Conservation (phyloP, 202 grass and related monocot species). For the Digitaria exilis region DNA sequence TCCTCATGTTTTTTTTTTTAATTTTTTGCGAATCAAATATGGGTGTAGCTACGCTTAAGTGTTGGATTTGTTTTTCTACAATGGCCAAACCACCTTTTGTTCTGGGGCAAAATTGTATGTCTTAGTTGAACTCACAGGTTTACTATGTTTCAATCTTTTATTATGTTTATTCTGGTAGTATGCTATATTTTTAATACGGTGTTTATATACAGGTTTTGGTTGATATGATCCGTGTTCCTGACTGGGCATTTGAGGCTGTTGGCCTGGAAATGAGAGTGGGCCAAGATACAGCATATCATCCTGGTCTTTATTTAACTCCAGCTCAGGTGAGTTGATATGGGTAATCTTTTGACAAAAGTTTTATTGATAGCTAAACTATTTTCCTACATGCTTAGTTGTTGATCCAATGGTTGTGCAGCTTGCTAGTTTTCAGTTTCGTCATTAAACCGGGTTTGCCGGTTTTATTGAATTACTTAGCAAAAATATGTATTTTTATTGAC, state of each 20-base stretch:
- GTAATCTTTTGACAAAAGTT: background rate
- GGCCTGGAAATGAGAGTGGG: slow-evolving; percentile 91
- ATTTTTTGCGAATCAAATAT: background rate
- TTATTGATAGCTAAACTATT: slow-evolving; percentile 5
- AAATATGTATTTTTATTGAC: slow-evolving; percentile 13
- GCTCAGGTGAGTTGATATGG: slow-evolving; percentile 60
- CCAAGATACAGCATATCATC: slow-evolving; percentile 96
- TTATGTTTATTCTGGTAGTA: background rate
- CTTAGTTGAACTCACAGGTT: background rate
- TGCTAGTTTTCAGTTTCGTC: background rate
- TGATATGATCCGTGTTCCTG: slow-evolving; percentile 95
- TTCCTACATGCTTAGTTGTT: background rate
- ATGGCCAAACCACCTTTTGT: background rate
- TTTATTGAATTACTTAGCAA: too few species aligned
- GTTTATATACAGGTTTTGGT: slow-evolving; percentile 65
- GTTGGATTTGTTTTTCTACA: background rate
- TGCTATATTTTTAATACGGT: slow-evolving; percentile 26
- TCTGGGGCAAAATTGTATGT: too few species aligned
- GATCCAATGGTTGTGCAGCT: background rate
- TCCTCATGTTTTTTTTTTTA: background rate
- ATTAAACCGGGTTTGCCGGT: background rate
- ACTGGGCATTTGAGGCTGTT: slow-evolving; percentile 93
- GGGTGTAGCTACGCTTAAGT: background rate
- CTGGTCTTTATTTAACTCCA: slow-evolving; percentile 87
- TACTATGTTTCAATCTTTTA: background rate